Evolutionary conservation across 75 land plant genomes (phyloP).

Genomic region (Cunninghamia lanceolata): DNA sequence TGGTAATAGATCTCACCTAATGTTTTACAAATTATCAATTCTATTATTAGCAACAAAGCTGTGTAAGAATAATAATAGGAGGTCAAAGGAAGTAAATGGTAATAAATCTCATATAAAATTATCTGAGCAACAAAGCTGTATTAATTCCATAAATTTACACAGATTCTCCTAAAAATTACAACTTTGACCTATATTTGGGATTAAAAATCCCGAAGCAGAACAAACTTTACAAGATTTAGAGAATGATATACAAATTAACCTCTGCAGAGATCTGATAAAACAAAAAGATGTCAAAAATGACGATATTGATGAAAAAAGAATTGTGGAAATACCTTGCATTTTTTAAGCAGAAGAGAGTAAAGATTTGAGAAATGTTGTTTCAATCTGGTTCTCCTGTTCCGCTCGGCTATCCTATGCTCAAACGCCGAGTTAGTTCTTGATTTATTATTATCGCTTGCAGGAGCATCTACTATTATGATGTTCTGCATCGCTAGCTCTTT

Average conservation of each 20-base stretch:
- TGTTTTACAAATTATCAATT: too few species aligned
- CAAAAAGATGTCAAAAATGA: neutral
- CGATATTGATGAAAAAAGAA: neutral
- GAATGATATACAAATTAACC: neutral
- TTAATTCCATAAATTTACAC: too few species aligned
- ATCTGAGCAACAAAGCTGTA: too few species aligned
- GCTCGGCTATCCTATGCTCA: slow-evolving; percentile 8
- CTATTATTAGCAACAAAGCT: too few species aligned
- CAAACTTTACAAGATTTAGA: too few species aligned
- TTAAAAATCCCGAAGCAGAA: too few species aligned
- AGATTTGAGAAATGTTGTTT: neutral
- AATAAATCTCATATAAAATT: too few species aligned
- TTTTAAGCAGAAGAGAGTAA: neutral
- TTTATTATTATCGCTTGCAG: neutral
- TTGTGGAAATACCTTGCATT: slow-evolving; percentile 5
- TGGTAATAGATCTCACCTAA: too few species aligned
- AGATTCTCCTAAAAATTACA: too few species aligned
- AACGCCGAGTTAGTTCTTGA: neutral
- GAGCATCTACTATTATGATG: neutral
- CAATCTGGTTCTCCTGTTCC: neutral
- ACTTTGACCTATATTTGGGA: too few species aligned
- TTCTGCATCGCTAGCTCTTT: neutral
- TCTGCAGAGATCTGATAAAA: neutral
- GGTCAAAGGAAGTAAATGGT: too few species aligned
- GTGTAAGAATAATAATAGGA: too few species aligned